Evolutionary conservation across 1,139 yeast species (phyloP), one percentile per base, ranked within the genome.

Genomic region (Candida mesenterica): DNA sequence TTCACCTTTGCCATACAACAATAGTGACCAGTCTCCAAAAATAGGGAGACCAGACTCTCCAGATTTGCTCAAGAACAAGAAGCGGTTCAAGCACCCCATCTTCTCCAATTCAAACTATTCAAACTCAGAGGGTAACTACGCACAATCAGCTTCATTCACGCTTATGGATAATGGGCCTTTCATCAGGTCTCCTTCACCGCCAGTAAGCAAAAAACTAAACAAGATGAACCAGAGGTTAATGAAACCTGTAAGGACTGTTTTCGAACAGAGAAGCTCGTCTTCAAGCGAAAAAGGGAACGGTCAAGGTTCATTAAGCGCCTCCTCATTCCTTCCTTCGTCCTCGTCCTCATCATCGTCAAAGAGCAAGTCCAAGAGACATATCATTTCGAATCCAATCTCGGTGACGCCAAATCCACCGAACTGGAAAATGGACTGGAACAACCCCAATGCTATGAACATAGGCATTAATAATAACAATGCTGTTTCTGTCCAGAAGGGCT

Each of bases 151-250:
- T 17, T 8, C 32, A 15, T 24, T 31, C n/a, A 2, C 32, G 3
- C 28, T 31, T 13, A 12, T 28, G 7, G 40, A 39, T 15, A 38
- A 30, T 29, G 44, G 38, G 4, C 43, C 50, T 4, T 35, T 35
- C 15, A 31, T 46, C 22, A 40, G 72, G 30, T 52, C 70, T 2
- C 58, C 57, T 30, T 64, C 70, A 1, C 70, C 73, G 2, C 72
- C 72, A 4, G 50, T 64, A 7, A 55, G 62, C 10, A 52, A 51
- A 18, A 60, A 57, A 31, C 47, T 49, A 30, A 49, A 43, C 33
- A 47, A 45, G 34, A 34, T 39, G 36, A 44, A 40, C 30, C 38
- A 37, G 13, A 42, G 47, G 25, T 22, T 34, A 10, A 32, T 41
- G 24, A 45, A 38, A 17, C 47, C 47, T 3, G 40, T 40, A 28